Evolutionary conservation across 768 basidiomycete species (phyloP).

Genomic region (Tulasnella sp.): DNA sequence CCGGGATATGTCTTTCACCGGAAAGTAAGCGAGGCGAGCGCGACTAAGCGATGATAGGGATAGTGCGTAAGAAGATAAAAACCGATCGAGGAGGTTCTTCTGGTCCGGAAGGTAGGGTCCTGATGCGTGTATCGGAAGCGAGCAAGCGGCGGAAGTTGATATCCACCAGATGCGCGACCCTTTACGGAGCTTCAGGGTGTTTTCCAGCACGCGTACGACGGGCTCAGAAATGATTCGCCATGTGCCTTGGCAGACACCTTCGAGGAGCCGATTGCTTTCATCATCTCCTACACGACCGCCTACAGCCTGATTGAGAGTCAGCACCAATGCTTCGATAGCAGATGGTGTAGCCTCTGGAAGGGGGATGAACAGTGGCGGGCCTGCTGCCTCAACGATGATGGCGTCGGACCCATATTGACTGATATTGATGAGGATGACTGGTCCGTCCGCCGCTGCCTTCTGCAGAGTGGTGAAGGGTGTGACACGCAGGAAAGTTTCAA

Average conservation of each 20-base stretch:
- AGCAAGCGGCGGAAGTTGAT: neutral
- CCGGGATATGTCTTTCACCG: neutral
- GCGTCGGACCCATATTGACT: neutral
- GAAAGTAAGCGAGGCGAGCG: neutral
- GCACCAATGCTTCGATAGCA: neutral
- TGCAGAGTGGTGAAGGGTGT: neutral
- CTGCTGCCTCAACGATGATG: neutral
- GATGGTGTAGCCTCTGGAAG: neutral
- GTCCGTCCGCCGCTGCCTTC: neutral
- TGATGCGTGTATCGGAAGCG: constrained; percentile 5
- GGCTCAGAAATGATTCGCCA: neutral
- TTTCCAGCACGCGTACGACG: neutral
- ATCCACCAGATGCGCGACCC: constrained; percentile 10
- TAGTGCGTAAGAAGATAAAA: constrained; percentile 1
- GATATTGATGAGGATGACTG: constrained; percentile 5
- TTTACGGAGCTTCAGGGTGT: neutral
- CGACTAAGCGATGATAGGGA: neutral
- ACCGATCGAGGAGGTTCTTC: neutral
- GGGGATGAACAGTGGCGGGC: neutral
- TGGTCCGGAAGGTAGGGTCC: neutral
- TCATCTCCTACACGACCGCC: neutral
- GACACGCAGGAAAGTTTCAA: neutral
- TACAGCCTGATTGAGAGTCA: neutral
- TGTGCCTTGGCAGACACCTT: neutral
- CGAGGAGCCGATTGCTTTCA: neutral